A percentile compares a stretch with the other conserved stretches of the same genome.
phyloP scores from a whole-genome alignment of 2,329 filamentous ascomycete species.

The Blastomyces parvus region DNA sequence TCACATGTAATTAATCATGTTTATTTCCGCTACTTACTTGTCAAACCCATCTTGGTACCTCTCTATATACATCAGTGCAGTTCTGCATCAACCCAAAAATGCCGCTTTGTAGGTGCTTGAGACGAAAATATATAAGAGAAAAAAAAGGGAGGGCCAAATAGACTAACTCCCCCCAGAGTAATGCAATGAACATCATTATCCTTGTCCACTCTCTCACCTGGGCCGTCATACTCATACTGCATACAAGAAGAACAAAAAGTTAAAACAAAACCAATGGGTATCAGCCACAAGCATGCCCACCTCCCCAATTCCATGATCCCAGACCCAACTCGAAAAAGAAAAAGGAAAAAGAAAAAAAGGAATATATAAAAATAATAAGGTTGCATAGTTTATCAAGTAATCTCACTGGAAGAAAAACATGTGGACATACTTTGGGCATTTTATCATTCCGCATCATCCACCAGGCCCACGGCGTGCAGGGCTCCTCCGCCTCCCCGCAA shows the following conservation, averaged over 20 bases:
- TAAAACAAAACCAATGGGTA: background rate
- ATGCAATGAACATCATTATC: background rate
- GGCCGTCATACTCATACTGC: background rate
- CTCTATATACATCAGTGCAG: background rate
- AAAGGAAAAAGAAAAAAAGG: background rate
- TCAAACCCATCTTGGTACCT: background rate
- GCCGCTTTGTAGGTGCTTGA: too few species aligned
- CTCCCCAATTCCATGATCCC: background rate
- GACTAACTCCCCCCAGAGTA: background rate
- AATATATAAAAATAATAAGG: background rate
- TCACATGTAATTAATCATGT: background rate
- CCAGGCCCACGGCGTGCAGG: constrained; percentile 9
- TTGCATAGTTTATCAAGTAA: background rate
- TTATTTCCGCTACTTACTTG: background rate
- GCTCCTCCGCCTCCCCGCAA: constrained; percentile 12
- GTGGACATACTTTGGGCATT: background rate
- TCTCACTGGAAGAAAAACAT: background rate
- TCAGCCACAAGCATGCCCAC: background rate
- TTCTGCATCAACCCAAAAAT: background rate
- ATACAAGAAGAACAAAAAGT: background rate
- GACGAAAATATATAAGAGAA: too few species aligned
- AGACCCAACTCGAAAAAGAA: background rate
- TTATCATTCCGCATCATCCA: constrained; percentile 1
- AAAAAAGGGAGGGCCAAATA: background rate
- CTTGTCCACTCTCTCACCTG: too few species aligned